These are phyloP conservation scores for Kodamaea fukazawae DNA, from an alignment of 805 yeast genomes.

Conservation along the genomic window DNA sequence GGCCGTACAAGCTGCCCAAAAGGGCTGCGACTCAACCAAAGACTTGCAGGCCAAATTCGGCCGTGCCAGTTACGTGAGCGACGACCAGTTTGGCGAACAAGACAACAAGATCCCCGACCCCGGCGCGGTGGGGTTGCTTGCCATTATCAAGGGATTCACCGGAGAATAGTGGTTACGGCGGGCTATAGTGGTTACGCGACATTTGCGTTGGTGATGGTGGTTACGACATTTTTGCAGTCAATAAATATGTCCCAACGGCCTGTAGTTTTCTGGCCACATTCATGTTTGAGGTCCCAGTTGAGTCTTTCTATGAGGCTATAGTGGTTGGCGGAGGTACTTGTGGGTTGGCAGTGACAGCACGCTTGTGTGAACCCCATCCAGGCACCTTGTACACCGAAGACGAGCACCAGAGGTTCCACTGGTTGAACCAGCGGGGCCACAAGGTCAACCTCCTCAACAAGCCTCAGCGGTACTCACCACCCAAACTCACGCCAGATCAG, in stretches of 20 bases:
- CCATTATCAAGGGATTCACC: constrained; percentile 46
- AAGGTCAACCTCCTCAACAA: constrained; percentile 21
- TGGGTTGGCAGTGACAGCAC: constrained; percentile 40
- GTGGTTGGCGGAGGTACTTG: constrained; percentile 49
- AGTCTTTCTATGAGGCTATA: constrained; percentile 33
- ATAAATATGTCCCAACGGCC: not conserved
- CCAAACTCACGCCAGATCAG: constrained; percentile 23
- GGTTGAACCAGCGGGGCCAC: constrained; percentile 36
- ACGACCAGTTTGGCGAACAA: constrained; percentile 51
- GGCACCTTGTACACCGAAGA: constrained; percentile 45
- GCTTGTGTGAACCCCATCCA: constrained; percentile 43
- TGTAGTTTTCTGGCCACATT: not conserved
- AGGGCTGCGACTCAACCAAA: constrained; percentile 77
- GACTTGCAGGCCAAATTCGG: constrained; percentile 83
- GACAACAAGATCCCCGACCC: constrained; percentile 89
- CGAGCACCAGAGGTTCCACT: constrained; percentile 46
- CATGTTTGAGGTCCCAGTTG: constrained; percentile 11
- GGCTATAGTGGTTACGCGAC: constrained; percentile 4
- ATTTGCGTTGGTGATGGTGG: constrained; percentile 1
- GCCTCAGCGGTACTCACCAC: constrained; percentile 12
- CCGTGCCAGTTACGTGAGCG: constrained; percentile 84
- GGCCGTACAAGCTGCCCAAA: constrained; percentile 67
- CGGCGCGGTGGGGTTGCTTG: constrained; percentile 87
- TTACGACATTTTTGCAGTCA: constrained; percentile 8
- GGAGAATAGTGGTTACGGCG: constrained; percentile 9